These are phyloP conservation scores for Albugo laibachii DNA, from an alignment of 352 stramenopile genomes.

Conservation along the genomic window DNA sequence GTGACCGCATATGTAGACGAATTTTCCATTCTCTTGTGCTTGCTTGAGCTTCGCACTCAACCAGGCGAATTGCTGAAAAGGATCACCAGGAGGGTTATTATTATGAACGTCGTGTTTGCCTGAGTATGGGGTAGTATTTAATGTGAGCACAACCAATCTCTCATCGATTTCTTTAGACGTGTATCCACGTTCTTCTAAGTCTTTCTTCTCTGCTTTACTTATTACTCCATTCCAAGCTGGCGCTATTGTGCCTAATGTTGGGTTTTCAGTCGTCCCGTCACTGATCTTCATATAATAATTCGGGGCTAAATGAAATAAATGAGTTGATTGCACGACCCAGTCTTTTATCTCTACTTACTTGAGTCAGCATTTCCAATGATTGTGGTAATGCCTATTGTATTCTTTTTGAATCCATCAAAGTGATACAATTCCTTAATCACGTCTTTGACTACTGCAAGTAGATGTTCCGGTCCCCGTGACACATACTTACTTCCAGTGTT, in stretches of 20 bases:
- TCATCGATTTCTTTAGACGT: slow-evolving; percentile 6
- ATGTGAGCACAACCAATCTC: slow-evolving; percentile 4
- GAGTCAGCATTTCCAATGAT: neutral
- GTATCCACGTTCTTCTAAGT: slow-evolving; percentile 4
- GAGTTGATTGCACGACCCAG: too few species aligned
- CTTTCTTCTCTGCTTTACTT: slow-evolving; percentile 1
- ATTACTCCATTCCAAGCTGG: slow-evolving; percentile 1
- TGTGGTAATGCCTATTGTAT: neutral
- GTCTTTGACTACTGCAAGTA: slow-evolving; percentile 31
- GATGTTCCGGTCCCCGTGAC: slow-evolving; percentile 13
- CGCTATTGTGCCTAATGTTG: slow-evolving; percentile 5
- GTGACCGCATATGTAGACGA: slow-evolving; percentile 26
- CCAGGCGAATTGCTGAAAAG: slow-evolving; percentile 32
- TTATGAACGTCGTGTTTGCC: neutral
- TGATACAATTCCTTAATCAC: slow-evolving; percentile 15
- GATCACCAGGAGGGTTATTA: slow-evolving; percentile 12
- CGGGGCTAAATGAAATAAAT: neutral
- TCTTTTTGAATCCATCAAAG: too few species aligned
- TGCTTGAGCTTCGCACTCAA: slow-evolving; percentile 13
- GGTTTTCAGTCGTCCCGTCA: neutral
- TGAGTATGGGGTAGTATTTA: slow-evolving; percentile 11
- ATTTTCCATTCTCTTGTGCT: slow-evolving; percentile 1
- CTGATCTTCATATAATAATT: neutral
- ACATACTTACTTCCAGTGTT: slow-evolving; percentile 26
- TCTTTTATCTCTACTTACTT: neutral